Conservation (phyloP, 2,329 filamentous ascomycete species). For the Truncatella angustata region DNA sequence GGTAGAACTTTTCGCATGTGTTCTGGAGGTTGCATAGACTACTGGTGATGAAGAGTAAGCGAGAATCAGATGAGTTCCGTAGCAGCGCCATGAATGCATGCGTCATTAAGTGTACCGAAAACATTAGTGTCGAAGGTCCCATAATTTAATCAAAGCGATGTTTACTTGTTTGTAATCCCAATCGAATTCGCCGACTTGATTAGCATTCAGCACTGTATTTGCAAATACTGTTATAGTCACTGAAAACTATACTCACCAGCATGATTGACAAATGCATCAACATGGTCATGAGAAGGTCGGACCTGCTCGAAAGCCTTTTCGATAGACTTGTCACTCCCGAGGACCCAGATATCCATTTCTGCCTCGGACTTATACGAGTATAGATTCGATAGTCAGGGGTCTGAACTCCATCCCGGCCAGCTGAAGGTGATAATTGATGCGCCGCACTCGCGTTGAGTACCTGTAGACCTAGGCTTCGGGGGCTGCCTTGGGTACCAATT, state of each 20-base stretch:
- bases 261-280: constrained; percentile 59
- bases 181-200: constrained; percentile 29
- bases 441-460: too few relatives aligned
- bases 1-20: constrained; percentile 17
- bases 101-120: constrained; percentile 42
- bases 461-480: too few relatives aligned
- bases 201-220: constrained; percentile 36
- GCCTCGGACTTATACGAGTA: too few relatives aligned
- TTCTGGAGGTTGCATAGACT: constrained; percentile 33
- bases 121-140: constrained; percentile 52
- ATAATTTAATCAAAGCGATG: constrained; percentile 35
- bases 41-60: constrained; percentile 49
- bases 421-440: too few relatives aligned
- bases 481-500: too few relatives aligned
- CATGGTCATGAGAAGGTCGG: constrained; percentile 34
- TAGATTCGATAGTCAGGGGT: too few relatives aligned
- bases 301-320: constrained; percentile 41
- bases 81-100: constrained; percentile 42
- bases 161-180: constrained; percentile 21
- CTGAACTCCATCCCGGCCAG: too few relatives aligned
- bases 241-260: constrained; percentile 38
- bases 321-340: constrained; percentile 50
- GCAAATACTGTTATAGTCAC: neutral
- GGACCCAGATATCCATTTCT: too few relatives aligned
- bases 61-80: constrained; percentile 39